Evolutionary conservation across 2,329 filamentous ascomycete genomes (phyloP), one percentile per base, ranked within the genome.

Genomic region (Ceratocystis smalleyi): DNA sequence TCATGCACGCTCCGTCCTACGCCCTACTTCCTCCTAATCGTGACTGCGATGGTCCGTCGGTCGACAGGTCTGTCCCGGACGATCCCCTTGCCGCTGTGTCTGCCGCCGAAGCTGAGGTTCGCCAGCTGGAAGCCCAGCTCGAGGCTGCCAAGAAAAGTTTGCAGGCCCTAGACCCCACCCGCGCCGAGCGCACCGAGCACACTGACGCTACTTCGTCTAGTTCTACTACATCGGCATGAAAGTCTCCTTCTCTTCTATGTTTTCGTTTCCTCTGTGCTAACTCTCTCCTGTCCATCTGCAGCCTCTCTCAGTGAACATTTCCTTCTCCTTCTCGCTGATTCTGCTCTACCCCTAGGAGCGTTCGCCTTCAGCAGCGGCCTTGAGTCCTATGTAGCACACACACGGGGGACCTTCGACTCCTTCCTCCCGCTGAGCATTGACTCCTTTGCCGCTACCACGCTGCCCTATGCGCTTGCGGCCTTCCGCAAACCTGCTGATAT

Each of bases 321-420:
- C 68, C 81, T 91, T 45, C 82, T 92, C 40, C 79, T 94, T 2
- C 83, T 92, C 60, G 83, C 89, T 59, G 89, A 94, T 77, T 91
- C 89, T 1, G 87, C 88, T 15, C 82, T 94, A 1, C 89, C 89
- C 0, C 79, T 94, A 0, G 89, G 89, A 65, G 89, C 88, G n/a
- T 94, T 94, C 75, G 89, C 89, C 70, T 94, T 92, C 77, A 89
- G 85, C 77, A 87, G 83, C 69, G 88, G 88, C 2, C 81, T 94
- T 17, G 89, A 94, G 75, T 92, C 88, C 49, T 92, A 87, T 73
- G 83, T 91, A 19, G 85, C 86, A 2, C 89, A 94, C 76, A 78
- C 78, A 69, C 67, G 73, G 19, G 71, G 75, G 22, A 72, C 76
- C 24, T 87, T 90, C 73, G 71, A 81, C 54, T 74, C 77, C 57